Conservation (phyloP, 2,329 filamentous ascomycete genomes). For the Clarireedia paspali region DNA sequence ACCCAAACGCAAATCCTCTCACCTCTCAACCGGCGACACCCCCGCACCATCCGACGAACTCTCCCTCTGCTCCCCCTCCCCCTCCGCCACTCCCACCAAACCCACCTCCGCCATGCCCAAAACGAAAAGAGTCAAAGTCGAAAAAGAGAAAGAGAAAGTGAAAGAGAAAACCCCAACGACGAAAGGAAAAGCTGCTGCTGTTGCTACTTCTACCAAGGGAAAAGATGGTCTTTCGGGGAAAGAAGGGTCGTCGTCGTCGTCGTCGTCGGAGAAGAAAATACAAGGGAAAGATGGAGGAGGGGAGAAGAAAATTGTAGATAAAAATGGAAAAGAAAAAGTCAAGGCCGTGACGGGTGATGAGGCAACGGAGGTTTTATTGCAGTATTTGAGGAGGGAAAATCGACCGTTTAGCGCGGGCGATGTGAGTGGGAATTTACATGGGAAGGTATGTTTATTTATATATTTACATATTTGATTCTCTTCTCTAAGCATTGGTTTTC, state of each 20-base stretch:
- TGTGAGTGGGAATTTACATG: conserved; percentile 52
- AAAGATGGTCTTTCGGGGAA: conserved; percentile 5
- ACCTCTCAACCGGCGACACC: background rate
- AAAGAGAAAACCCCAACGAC: conserved; percentile 3
- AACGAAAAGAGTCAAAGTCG: background rate
- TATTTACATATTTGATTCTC: too few species aligned
- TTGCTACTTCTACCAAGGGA: background rate
- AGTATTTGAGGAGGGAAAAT: conserved; percentile 33
- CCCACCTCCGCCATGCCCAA: background rate
- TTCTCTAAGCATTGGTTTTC: background rate
- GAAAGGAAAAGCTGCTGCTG: conserved; percentile 11
- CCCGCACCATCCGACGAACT: conserved; percentile 2
- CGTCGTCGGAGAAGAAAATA: conserved; percentile 1
- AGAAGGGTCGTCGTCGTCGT: background rate
- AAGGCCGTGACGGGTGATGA: conserved; percentile 25
- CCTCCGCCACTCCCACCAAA: conserved; percentile 1
- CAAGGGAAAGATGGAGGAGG: conserved; percentile 1
- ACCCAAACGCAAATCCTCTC: conserved; percentile 5
- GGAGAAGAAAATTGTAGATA: conserved; percentile 4
- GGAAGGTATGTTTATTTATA: conserved; percentile 35
- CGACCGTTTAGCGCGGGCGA: conserved; percentile 40
- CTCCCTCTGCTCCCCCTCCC: background rate
- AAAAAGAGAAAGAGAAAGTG: conserved; percentile 2
- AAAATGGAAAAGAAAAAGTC: conserved; percentile 24
- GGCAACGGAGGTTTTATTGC: conserved; percentile 29